A percentile compares a stretch with the other conserved stretches of the same genome.
These are phyloP conservation scores for Agaricus bisporus DNA, from an alignment of 768 basidiomycete species.

Conservation along the genomic window DNA sequence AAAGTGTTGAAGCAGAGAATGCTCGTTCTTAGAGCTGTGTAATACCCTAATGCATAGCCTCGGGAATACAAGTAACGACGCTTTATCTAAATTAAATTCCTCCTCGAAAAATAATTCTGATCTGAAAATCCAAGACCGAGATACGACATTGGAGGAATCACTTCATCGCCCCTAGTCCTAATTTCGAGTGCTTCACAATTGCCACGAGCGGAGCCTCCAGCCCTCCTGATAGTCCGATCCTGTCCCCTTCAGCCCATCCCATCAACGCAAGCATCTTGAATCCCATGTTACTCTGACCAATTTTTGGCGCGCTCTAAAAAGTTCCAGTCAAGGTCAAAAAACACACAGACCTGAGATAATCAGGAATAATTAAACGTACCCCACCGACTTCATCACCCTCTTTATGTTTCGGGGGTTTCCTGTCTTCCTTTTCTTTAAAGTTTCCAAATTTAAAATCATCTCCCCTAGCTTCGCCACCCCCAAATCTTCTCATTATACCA, in stretches of 20 bases:
- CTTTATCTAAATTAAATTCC: too few species aligned
- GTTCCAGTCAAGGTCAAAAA: background rate
- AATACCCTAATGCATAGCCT: too few species aligned
- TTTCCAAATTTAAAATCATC: constrained; percentile 28
- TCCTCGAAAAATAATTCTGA: too few species aligned
- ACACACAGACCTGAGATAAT: background rate
- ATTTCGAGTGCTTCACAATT: constrained; percentile 80
- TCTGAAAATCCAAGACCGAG: too few species aligned
- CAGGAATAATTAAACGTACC: constrained; percentile 28
- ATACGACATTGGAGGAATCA: too few species aligned
- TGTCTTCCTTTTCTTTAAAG: constrained; percentile 17
- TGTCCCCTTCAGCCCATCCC: constrained; percentile 86
- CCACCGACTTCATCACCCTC: constrained; percentile 91
- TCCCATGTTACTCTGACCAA: constrained; percentile 75
- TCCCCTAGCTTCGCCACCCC: constrained; percentile 27
- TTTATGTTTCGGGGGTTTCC: constrained; percentile 41
- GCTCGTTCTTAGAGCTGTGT: background rate
- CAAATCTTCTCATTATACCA: constrained; percentile 32
- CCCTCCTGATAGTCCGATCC: constrained; percentile 64
- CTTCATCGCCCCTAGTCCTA: constrained; percentile 69
- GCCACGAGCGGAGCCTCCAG: constrained; percentile 75
- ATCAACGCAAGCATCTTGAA: constrained; percentile 83
- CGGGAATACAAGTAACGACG: too few species aligned
- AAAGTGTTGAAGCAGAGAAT: constrained; percentile 8
- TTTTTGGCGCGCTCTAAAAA: constrained; percentile 69